Conservation (phyloP, 2,329 filamentous ascomycete species). For the Ophiostoma ips region DNA sequence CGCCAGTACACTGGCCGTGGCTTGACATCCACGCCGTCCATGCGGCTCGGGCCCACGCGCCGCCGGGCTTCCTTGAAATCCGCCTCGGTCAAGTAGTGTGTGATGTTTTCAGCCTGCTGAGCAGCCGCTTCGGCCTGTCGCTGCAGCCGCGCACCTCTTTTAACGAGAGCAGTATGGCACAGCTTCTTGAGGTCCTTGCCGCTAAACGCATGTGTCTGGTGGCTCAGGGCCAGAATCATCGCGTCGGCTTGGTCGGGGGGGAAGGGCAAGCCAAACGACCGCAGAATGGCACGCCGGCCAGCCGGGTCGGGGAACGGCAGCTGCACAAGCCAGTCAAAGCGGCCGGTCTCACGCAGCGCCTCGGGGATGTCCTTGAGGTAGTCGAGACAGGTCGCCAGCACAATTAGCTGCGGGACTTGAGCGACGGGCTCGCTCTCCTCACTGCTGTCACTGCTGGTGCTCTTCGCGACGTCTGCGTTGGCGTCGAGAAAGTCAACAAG, state of each 20-base stretch:
- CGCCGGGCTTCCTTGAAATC: conserved; percentile 55
- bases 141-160: neutral
- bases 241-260: conserved; percentile 33
- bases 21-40: conserved; percentile 80
- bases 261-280: conserved; percentile 37
- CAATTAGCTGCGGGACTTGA: conserved; percentile 42
- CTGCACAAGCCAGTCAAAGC: conserved; percentile 54
- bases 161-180: neutral
- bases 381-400: conserved; percentile 60
- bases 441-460: neutral
- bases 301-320: conserved; percentile 62
- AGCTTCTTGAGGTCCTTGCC: conserved; percentile 43
- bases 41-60: conserved; percentile 64
- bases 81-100: conserved; percentile 21
- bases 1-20: conserved; percentile 75
- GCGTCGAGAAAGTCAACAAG: conserved; percentile 42
- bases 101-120: neutral
- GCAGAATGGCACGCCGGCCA: conserved; percentile 61
- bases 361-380: conserved; percentile 59
- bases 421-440: neutral
- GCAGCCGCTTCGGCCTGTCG: neutral
- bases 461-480: conserved; percentile 9
- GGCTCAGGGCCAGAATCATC: conserved; percentile 47
- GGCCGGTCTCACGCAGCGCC: conserved; percentile 48
- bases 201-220: conserved; percentile 77